A percentile compares a stretch with the other conserved stretches of the same genome.
Conservation (phyloP, 345 rosid genomes). For the Eucalyptus tenuipes region DNA sequence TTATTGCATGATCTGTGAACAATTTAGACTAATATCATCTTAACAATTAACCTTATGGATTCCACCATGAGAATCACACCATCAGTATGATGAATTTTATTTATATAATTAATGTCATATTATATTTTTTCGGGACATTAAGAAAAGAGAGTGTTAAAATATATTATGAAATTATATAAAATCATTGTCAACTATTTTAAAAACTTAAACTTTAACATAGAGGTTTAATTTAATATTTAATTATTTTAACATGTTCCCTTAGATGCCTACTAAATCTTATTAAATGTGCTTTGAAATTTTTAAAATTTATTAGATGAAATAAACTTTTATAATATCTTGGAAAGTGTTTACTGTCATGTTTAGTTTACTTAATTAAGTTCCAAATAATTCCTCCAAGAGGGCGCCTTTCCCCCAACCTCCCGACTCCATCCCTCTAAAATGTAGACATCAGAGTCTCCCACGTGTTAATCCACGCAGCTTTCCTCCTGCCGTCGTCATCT, state of each 20-base stretch:
- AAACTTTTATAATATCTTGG: neutral
- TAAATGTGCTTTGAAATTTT: neutral
- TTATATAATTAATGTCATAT: neutral
- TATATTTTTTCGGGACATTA: neutral
- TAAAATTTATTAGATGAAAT: neutral
- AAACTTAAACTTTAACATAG: too few species aligned
- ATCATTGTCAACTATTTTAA: rapidly evolving
- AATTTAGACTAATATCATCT: neutral
- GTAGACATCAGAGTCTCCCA: neutral
- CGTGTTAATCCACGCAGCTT: neutral
- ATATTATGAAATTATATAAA: too few species aligned
- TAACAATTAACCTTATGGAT: neutral
- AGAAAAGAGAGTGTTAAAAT: neutral
- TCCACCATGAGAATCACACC: neutral
- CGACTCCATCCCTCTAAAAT: neutral
- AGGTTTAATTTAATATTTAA: too few species aligned
- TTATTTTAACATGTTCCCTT: neutral
- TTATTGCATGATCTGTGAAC: neutral
- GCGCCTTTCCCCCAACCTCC: neutral
- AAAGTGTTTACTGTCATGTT: neutral
- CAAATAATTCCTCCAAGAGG: neutral
- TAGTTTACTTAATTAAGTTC: neutral
- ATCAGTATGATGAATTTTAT: neutral
- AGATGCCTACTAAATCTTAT: neutral
- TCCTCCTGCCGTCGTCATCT: neutral